Evolutionary conservation across 2,329 filamentous ascomycete genomes (phyloP).

Genomic region (Sporothrix luriei): DNA sequence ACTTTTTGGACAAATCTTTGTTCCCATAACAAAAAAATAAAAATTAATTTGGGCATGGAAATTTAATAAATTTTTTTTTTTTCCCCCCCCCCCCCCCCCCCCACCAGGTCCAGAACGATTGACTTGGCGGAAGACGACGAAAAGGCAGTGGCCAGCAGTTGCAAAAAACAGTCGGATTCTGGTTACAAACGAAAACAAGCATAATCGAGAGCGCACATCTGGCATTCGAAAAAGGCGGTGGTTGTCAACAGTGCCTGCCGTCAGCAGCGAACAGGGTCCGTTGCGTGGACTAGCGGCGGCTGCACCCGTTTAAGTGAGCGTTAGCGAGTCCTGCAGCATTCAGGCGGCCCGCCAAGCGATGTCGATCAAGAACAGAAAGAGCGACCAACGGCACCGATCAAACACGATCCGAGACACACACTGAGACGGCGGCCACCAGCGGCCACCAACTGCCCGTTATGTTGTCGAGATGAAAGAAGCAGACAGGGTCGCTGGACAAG

Average conservation of each 20-base stretch:
- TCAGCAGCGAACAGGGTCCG: not conserved
- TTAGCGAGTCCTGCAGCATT: not conserved
- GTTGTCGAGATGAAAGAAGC: not conserved
- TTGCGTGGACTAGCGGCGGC: slow-evolving; percentile 9
- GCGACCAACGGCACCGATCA: slow-evolving; percentile 29
- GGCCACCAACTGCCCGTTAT: not conserved
- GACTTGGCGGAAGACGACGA: not conserved
- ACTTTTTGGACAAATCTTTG: too few species aligned
- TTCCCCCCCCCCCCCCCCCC: too few species aligned
- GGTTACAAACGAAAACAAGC: not conserved
- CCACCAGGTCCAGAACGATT: not conserved
- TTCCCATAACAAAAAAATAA: too few species aligned
- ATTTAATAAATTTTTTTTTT: not conserved
- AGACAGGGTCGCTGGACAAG: not conserved
- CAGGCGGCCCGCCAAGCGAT: not conserved
- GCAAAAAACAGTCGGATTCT: not conserved
- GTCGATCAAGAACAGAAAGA: not conserved
- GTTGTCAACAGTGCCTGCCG: not conserved
- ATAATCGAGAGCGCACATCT: not conserved
- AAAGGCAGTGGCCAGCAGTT: not conserved
- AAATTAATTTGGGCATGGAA: too few species aligned
- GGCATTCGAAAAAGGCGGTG: not conserved
- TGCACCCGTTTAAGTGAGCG: not conserved
- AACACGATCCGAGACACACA: slow-evolving; percentile 33
- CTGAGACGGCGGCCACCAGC: slow-evolving; percentile 30